These are phyloP conservation scores for Oemleria cerasiformis DNA, from an alignment of 306 rosid genomes.

Conservation along the genomic window DNA sequence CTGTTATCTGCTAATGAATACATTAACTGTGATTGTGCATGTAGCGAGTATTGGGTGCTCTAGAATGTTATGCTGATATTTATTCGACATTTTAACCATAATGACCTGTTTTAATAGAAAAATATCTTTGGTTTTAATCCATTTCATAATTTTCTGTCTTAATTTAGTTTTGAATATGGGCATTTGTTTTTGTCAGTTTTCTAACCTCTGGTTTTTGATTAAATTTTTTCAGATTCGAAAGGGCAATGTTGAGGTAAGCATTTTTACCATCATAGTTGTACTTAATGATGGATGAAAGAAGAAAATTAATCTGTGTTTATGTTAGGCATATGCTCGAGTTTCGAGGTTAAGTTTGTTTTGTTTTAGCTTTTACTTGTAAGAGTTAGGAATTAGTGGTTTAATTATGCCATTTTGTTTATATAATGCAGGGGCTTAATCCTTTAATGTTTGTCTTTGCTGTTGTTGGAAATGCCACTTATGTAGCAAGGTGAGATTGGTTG, in stretches of 20 bases:
- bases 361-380: background rate
- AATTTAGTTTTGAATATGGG: background rate
- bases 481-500: conserved; percentile 43
- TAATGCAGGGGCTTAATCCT: conserved; percentile 87
- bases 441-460: conserved; percentile 82
- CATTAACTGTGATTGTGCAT: background rate
- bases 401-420: conserved; percentile 2
- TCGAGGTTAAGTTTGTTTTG: background rate
- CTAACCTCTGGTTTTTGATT: conserved; percentile 35
- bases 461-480: conserved; percentile 72
- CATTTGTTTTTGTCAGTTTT: background rate
- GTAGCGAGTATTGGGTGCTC: background rate
- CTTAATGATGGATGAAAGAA: background rate
- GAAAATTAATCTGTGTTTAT: background rate
- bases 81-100: background rate
- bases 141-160: background rate
- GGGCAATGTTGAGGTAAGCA: conserved; percentile 74
- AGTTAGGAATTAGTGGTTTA: background rate
- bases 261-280: conserved; percentile 19
- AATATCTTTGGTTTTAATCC: background rate
- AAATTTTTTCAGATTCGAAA: conserved; percentile 64
- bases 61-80: background rate
- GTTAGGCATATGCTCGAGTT: background rate
- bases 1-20: background rate
- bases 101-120: background rate